Percentiles rank a stretch among this genome's conserved stretches.
Evolutionary conservation across 257 asterid genomes (phyloP).

Genomic region (Lantana camara): DNA sequence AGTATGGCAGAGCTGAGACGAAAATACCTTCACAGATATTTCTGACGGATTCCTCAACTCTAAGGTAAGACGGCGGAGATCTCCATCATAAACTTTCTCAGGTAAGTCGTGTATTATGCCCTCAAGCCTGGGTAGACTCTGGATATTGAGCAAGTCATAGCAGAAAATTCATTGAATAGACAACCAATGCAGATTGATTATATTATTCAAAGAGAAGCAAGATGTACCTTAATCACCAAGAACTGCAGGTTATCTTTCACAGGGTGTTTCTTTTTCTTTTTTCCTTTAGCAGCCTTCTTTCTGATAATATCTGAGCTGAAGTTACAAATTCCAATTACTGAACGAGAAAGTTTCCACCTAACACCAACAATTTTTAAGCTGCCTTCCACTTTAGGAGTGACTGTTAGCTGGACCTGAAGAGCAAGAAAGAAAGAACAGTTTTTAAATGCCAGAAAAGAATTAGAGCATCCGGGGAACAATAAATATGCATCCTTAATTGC

Average conservation of each 20-base stretch:
- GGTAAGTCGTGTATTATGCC: conserved; percentile 70
- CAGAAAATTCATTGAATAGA: conserved; percentile 21
- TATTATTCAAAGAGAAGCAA: conserved; percentile 4
- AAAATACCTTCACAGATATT: conserved; percentile 73
- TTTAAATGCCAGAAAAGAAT: conserved; percentile 24
- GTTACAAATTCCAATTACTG: conserved; percentile 72
- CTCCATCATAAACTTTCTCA: conserved; percentile 74
- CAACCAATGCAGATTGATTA: conserved; percentile 18
- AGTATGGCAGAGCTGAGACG: too few species aligned
- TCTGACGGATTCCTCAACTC: conserved; percentile 86
- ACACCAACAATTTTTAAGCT: conserved; percentile 81
- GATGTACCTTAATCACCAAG: conserved; percentile 77
- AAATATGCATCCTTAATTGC: conserved; percentile 15
- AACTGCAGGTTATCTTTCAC: conserved; percentile 66
- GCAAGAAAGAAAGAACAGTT: conserved; percentile 16
- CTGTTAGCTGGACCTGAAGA: conserved; percentile 83
- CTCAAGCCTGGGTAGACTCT: conserved; percentile 93
- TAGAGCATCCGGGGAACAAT: conserved; percentile 11
- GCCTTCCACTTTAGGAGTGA: conserved; percentile 86
- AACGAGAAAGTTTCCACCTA: conserved; percentile 95
- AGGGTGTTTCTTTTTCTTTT: conserved; percentile 52
- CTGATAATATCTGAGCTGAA: conserved; percentile 61
- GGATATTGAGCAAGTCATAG: conserved; percentile 41
- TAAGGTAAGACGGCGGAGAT: conserved; percentile 69
- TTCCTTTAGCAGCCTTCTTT: conserved; percentile 60